A percentile compares a stretch with the other conserved stretches of the same genome.
Conservation (phyloP, 148 eudicot genomes). For the Agrostemma githago region DNA sequence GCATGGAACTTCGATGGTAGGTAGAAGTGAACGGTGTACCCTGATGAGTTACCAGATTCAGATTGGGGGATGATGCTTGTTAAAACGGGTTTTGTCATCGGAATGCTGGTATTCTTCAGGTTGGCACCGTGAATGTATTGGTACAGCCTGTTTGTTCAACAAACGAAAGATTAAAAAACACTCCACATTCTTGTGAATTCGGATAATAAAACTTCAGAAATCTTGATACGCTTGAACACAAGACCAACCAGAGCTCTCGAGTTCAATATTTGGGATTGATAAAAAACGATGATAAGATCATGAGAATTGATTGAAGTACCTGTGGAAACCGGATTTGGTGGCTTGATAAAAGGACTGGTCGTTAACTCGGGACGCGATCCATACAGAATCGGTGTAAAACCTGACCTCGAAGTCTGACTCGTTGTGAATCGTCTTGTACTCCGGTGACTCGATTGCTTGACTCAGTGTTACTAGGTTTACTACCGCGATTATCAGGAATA, state of each 20-base stretch:
- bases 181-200: not conserved
- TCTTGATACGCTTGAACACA: not conserved
- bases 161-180: not conserved
- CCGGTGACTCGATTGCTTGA: constrained; percentile 53
- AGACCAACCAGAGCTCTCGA: not conserved
- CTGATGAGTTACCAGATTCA: constrained; percentile 67
- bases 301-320: constrained; percentile 28
- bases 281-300: too few relatives aligned
- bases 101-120: constrained; percentile 58
- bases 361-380: constrained; percentile 63
- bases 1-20: constrained; percentile 58
- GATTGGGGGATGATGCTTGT: constrained; percentile 72
- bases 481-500: not conserved
- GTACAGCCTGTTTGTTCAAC: constrained; percentile 38
- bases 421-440: constrained; percentile 51
- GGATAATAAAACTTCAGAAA: not conserved
- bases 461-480: not conserved
- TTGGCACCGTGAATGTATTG: constrained; percentile 87
- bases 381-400: constrained; percentile 50
- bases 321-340: constrained; percentile 73
- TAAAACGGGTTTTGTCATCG: constrained; percentile 65
- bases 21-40: constrained; percentile 55
- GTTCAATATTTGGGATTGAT: too few relatives aligned
- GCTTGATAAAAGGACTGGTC: constrained; percentile 69
- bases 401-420: constrained; percentile 83